Evolutionary conservation across 345 rosid genomes (phyloP), one percentile per base, ranked within the genome.

Genomic region (Gossypium mustelinum): DNA sequence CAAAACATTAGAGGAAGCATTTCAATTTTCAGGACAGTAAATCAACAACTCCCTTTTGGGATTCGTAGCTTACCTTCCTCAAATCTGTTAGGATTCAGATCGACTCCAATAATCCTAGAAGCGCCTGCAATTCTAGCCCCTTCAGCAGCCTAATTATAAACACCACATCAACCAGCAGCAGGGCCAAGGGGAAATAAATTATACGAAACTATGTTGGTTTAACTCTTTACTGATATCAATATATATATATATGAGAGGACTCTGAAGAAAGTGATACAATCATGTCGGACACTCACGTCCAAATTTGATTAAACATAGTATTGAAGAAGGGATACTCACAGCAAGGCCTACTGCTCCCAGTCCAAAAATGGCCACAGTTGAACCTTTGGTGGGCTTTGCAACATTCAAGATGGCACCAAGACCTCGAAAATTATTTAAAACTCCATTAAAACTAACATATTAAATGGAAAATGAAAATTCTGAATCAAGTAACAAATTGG

Each of bases 271-370:
- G 41, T 34, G 41, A 34, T 34, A 34, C 5, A 50, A 11, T 5
- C 16, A 50, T 50, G 13, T 12, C n/a, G 12, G n/a, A 50, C 14
- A 50, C 54, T 50, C 44, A 29, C 9, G 11, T 5, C 41, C 7
- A 5, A 34, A 34, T 34, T 34, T 34, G 41, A 34, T 34, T 34
- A 34, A 34, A 34, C 41, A 1, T 34, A 34, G 41, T 7, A 29
- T 16, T 10, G 1, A 9, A 58, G 16, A 20, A 58, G 34, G 5
- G 14, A 22, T 58, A 52, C 85, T 77, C 58, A 82, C 85, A 39
- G 86, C 83, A 69, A 81, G 86, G 39, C 88, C 84, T 2, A 82
- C 82, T 51, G 88, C 84, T 29, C 84, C 85, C 29, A 82, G 59
- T 55, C 88, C 83, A 67, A 85, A 85, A 12, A 83, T 61, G 17